Evolutionary conservation across 2,329 filamentous ascomycete species (phyloP), one percentile per base, ranked within the genome.

Genomic region (Colletotrichum karsti): DNA sequence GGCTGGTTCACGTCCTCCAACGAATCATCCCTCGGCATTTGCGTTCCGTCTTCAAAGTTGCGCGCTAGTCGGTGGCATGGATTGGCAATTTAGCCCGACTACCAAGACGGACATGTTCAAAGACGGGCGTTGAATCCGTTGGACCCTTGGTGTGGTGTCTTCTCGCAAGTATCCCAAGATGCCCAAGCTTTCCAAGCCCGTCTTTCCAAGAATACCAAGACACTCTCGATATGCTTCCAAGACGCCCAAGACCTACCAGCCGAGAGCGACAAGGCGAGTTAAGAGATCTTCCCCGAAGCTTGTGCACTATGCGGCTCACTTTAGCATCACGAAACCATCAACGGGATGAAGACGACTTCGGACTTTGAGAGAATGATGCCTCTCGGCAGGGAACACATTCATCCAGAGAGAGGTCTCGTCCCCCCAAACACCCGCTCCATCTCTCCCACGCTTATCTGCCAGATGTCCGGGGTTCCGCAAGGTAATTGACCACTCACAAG

Each of bases 171-270:
- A 6, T 24, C 30, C 37, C 64, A 64, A 42, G 51, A 37, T 24
- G n/a, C 26, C 46, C 35, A 67, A 67, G 63, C 58, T 56, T 67
- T 53, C 55, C 35, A 44, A 64, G 62, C 44, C n/a, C 8, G 20
- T 22, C 30, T 22, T n/a, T 28, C 30, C 57, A 60, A 51, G 57
- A 51, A 33, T 33, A 39, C 63, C 63, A 62, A 66, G 63, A 62
- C 57, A 30, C 12, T 28, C 48, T 20, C 37, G 33, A 42, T 15
- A 39, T 55, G 44, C 28, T n/a, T 37, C 48, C 57, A 56, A 55
- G 63, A 56, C 39, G 44, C 41, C 60, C 64, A 67, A 64, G 64
- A 64, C 60, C n/a, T 64, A 35, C 30, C 60, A 64, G 44, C 42
- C 35, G 13, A 42, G 26, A 24, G 39, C 28, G 63, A 55, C 56